phyloP scores from a whole-genome alignment of 108 stramenopile genomes.

The Nitzschia sp. region DNA sequence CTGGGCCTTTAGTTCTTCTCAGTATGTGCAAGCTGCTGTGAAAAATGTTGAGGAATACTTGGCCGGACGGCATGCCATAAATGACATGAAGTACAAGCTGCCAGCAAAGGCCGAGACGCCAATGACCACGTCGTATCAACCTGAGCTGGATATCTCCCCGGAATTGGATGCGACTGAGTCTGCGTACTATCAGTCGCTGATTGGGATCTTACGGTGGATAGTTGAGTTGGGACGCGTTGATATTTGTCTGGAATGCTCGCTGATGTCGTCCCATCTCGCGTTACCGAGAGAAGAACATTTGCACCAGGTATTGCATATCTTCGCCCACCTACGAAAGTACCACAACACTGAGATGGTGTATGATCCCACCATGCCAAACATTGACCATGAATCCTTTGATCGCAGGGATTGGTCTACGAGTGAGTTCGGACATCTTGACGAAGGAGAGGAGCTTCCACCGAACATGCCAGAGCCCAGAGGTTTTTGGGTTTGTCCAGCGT shows the following conservation, averaged over 20 bases:
- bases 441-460: slow-evolving; percentile 31
- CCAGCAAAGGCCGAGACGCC: slow-evolving; percentile 18
- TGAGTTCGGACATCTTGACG: slow-evolving; percentile 30
- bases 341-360: slow-evolving; percentile 46
- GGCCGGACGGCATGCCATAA: not conserved
- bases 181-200: slow-evolving; percentile 33
- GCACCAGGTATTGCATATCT: slow-evolving; percentile 46
- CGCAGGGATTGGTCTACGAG: slow-evolving; percentile 34
- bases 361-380: slow-evolving; percentile 40
- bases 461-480: no score
- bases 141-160: slow-evolving; percentile 23
- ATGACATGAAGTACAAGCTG: no score
- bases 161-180: slow-evolving; percentile 21
- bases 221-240: slow-evolving; percentile 54
- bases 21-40: slow-evolving; percentile 50
- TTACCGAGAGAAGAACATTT: slow-evolving; percentile 62
- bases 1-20: slow-evolving; percentile 47
- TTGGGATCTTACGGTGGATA: slow-evolving; percentile 50
- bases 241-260: slow-evolving; percentile 45
- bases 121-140: slow-evolving; percentile 20
- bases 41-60: slow-evolving; percentile 36
- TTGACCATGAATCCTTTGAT: slow-evolving; percentile 26
- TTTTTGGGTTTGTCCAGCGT: slow-evolving; percentile 28
- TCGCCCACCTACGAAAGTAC: slow-evolving; percentile 41
- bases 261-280: slow-evolving; percentile 50